A percentile compares a stretch with the other conserved stretches of the same genome.
Conservation (phyloP, 1,284 basidiomycete species). For the Cystobasidium pallidum region DNA sequence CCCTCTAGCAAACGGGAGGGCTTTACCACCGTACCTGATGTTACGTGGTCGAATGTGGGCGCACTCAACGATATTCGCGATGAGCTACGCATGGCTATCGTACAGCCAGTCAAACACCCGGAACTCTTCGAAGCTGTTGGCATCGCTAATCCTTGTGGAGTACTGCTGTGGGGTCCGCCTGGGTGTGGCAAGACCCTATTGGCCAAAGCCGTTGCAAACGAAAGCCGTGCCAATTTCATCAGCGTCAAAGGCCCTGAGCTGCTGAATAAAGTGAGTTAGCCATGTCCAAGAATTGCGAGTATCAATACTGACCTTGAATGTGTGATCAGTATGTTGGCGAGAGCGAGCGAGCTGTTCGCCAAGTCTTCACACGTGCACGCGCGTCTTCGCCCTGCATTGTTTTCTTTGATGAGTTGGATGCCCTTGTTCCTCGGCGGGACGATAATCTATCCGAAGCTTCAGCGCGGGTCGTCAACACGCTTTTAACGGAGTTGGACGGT, state of each 20-base stretch:
- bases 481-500: slow-evolving; percentile 94
- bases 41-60: slow-evolving; percentile 94
- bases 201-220: slow-evolving; percentile 96
- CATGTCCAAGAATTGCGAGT: no score
- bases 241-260: slow-evolving; percentile 96
- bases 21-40: slow-evolving; percentile 93
- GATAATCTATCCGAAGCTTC: slow-evolving; percentile 93
- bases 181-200: slow-evolving; percentile 95
- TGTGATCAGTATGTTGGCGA: slow-evolving; percentile 88
- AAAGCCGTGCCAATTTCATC: slow-evolving; percentile 92
- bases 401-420: slow-evolving; percentile 96
- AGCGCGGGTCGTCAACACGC: slow-evolving; percentile 94
- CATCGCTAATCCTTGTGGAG: slow-evolving; percentile 83
- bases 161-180: slow-evolving; percentile 96
- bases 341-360: slow-evolving; percentile 90
- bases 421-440: slow-evolving; percentile 89
- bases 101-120: slow-evolving; percentile 88
- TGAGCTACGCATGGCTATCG: slow-evolving; percentile 95
- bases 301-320: no score
- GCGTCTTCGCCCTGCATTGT: slow-evolving; percentile 87
- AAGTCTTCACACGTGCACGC: slow-evolving; percentile 85
- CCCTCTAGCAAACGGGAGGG: slow-evolving; percentile 97
- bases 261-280: slow-evolving; percentile 77
- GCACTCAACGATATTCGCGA: slow-evolving; percentile 82
- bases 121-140: slow-evolving; percentile 86